These are phyloP conservation scores for Heliamphora exappendiculata DNA, from an alignment of 148 eudicot genomes.

Conservation along the genomic window DNA sequence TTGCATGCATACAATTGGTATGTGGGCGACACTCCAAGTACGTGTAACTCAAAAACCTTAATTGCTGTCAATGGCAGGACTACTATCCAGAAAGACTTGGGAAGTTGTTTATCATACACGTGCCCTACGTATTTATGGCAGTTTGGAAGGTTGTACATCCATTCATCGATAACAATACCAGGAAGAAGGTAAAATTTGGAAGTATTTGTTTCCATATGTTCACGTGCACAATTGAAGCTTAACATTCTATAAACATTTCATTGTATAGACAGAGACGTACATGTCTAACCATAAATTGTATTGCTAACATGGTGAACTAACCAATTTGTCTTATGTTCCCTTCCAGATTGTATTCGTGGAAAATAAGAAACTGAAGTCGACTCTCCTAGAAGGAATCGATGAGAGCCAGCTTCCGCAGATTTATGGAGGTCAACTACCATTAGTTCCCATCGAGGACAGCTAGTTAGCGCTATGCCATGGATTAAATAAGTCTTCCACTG, in stretches of 20 bases:
- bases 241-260: background rate
- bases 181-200: conserved; percentile 47
- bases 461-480: background rate
- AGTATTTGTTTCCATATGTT: background rate
- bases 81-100: conserved; percentile 87
- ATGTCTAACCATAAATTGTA: background rate
- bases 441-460: conserved; percentile 55
- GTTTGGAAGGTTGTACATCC: conserved; percentile 80
- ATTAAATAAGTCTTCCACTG: too few species aligned
- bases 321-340: background rate
- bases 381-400: conserved; percentile 66
- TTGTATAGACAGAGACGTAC: background rate
- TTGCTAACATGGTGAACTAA: background rate
- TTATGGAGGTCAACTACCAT: conserved; percentile 71
- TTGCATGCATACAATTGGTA: background rate
- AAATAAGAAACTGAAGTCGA: conserved; percentile 43
- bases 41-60: background rate
- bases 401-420: conserved; percentile 84
- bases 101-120: conserved; percentile 55
- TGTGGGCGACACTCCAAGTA: background rate
- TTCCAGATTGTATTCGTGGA: conserved; percentile 74
- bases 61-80: conserved; percentile 46
- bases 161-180: conserved; percentile 70
- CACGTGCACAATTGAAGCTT: background rate
- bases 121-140: conserved; percentile 61